These are phyloP conservation scores for Sarocladium strictum DNA, from an alignment of 2,329 filamentous ascomycete species.

Conservation along the genomic window DNA sequence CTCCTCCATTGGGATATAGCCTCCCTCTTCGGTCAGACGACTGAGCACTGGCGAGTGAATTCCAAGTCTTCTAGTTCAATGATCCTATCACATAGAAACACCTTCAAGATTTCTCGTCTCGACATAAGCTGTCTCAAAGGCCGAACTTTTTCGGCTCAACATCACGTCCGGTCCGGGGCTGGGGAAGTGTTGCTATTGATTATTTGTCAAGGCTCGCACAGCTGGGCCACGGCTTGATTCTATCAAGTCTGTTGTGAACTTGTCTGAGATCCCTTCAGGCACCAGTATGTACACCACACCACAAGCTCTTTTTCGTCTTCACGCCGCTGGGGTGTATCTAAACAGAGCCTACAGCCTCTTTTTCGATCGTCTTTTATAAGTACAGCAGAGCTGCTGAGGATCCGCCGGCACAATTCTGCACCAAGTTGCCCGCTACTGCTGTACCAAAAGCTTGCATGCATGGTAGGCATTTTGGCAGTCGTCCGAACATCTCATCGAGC, in stretches of 20 bases:
- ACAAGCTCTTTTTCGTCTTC: not conserved
- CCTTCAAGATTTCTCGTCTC: not conserved
- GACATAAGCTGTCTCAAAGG: not conserved
- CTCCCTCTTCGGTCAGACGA: not conserved
- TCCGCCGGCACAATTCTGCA: not conserved
- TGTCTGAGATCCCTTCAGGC: slow-evolving; percentile 7
- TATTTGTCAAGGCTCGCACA: not conserved
- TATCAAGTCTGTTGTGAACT: not conserved
- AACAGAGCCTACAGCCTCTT: too few species aligned
- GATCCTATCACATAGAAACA: too few species aligned
- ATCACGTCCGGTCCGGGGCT: not conserved
- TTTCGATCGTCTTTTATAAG: not conserved
- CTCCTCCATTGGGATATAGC: not conserved
- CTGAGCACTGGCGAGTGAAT: not conserved
- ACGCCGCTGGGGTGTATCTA: not conserved
- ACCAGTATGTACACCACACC: too few species aligned
- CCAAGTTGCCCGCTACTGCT: not conserved
- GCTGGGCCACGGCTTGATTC: not conserved
- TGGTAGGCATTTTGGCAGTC: not conserved
- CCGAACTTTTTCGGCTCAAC: slow-evolving; percentile 6
- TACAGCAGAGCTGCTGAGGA: not conserved
- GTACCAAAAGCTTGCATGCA: not conserved
- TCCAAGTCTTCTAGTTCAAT: not conserved
- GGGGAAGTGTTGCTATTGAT: not conserved
- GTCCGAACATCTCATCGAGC: slow-evolving; percentile 1